phyloP scores from a whole-genome alignment of 2,329 filamentous ascomycete species.

The Immersiporthe knoxdaviesiana region DNA sequence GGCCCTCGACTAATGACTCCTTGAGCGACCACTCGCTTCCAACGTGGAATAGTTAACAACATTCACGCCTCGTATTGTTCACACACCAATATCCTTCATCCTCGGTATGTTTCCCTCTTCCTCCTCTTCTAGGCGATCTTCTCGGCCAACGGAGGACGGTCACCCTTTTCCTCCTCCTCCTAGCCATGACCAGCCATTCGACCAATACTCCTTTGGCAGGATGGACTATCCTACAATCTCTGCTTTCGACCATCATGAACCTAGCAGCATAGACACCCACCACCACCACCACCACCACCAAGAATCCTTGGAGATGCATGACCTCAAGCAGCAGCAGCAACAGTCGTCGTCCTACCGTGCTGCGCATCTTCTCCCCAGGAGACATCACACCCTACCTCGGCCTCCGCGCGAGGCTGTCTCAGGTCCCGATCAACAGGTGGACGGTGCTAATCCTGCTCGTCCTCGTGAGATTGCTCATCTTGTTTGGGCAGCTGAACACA shows the following conservation, averaged over 20 bases:
- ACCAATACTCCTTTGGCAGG: conserved; percentile 4
- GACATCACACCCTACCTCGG: conserved; percentile 89
- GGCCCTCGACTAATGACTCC: not conserved
- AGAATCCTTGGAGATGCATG: conserved; percentile 40
- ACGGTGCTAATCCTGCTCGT: conserved; percentile 87
- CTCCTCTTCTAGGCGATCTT: conserved; percentile 2
- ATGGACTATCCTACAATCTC: not conserved
- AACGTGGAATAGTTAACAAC: not conserved
- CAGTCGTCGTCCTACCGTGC: conserved; percentile 41
- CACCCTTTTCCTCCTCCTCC: conserved; percentile 2
- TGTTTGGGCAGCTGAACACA: conserved; percentile 71
- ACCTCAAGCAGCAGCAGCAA: conserved; percentile 48
- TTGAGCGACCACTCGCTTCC: not conserved
- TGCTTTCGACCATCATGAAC: not conserved
- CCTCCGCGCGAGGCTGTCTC: conserved; percentile 84
- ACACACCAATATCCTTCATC: not conserved
- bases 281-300: conserved; percentile 37
- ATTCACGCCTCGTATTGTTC: no score
- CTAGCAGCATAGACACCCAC: conserved; percentile 21
- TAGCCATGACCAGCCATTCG: conserved; percentile 5
- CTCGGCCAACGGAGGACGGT: not conserved
- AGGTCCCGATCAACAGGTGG: conserved; percentile 98
- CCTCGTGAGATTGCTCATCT: conserved; percentile 77
- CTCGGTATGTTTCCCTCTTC: conserved; percentile 11
- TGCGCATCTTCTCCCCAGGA: conserved; percentile 39